Base-by-base conservation (phyloP, 73 alveolate genomes). In the Uronychia setigera region DNA sequence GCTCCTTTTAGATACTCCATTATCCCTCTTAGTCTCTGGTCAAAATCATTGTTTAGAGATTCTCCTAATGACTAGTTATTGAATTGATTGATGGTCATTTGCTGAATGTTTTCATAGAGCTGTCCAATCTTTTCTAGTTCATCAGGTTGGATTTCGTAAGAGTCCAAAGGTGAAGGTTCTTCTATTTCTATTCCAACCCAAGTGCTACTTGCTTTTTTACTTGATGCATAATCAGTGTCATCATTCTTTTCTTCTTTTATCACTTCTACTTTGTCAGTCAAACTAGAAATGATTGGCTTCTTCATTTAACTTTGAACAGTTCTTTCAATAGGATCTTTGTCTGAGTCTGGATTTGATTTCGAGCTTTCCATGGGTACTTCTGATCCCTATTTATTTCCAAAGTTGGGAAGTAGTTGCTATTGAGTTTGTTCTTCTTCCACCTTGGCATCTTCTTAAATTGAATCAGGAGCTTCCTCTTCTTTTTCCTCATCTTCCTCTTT, bases 1-100 rank as follows among this genome's bases (percentile, higher is more conserved):
- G 91, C 91, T 0, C 75, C 77, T 29, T 89, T 46, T 57, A 94
- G 81, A 29, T 86, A 95, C 32, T 87, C 88, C 97, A 96, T 94
- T 0, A 87, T 91, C 59, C 76, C 26, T 58, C 83, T 83, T 9
- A 94, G 83, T 19, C 88, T 92, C 14, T 90, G 83, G 77, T 94
- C 99, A 75, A 96, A 96, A 31, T 92, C 94, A 19, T 19, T 19
- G 67, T 46, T 46, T 19, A 46, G 67, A 19, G n/a, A 11, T 19
- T 46, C 67, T 46, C 67, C 67, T 11, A 46, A 19, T 19, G 67
- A 46, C 67, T 46, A 46, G 67, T 46, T 19, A 19, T 46, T 46
- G 67, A 46, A 46, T 19, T 46, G 5, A 19, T 5, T 46, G 19
- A 46, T 19, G 19, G 67, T 46, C 19, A 85, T 13, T 19, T 27